Evolutionary conservation across 164 flowering plant genomes (phyloP), one percentile per base, ranked within the genome.

Genomic region (Euptelea pleiosperma): DNA sequence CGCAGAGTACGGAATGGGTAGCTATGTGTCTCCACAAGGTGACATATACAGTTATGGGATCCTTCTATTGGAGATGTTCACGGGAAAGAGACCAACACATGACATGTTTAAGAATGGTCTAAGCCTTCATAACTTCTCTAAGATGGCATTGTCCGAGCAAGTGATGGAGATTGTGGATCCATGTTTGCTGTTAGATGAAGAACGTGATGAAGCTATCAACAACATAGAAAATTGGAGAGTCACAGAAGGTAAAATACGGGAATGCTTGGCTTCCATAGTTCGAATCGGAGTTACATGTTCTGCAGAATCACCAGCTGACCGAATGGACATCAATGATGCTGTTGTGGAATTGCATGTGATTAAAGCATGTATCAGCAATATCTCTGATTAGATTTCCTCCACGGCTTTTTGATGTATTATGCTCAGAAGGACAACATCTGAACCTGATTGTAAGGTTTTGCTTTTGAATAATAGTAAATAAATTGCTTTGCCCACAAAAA

Each of bases 61-160:
- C 31, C 30, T 47, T 12, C n/a, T 47, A 1, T 19, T 47, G 15
- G 52, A 47, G n/a, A 47, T 47, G 52, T 24, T 47, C 5, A 47
- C 31, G 2, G 31, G 52, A 47, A 47, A 47, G n/a, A 25, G 52
- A 47, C 52, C 52, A 24, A 47, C 52, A 3, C 5, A 47, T 47
- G 52, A 25, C 29, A 24, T 47, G 33, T 47, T 47, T 12, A 47
- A 11, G 10, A 30, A 47, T 12, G 52, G 64, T 28, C 16, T 56
- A 45, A 61, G 29, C 7, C 61, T 65, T 4, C 63, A 63, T 9
- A 9, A 36, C 10, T 63, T 37, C 26, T 66, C 54, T 12, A 36
- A 62, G 16, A 47, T 22, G 29, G 60, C 54, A 0, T 1, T 57
- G 8, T 55, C 63, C 30, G 63, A 52, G 5, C 30, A 43, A 18